These are phyloP conservation scores for Geum urbanum DNA, from an alignment of 306 rosid species.

Conservation along the genomic window DNA sequence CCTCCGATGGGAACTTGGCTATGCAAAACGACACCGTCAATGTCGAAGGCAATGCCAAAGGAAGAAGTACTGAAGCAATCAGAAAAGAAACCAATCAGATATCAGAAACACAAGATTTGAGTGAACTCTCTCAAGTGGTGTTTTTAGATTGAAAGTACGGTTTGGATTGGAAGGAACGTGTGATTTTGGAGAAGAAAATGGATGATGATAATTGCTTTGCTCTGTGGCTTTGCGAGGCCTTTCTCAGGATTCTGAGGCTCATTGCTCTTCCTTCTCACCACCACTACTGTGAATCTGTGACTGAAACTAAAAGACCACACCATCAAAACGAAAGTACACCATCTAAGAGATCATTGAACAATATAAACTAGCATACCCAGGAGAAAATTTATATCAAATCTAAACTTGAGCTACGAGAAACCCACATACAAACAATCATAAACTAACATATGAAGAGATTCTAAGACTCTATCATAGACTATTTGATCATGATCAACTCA, in stretches of 20 bases:
- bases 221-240: constrained; percentile 29
- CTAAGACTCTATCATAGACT: no score
- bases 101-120: background rate
- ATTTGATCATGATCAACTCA: no score
- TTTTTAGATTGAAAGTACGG: constrained; percentile 28
- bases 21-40: constrained; percentile 83
- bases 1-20: constrained; percentile 75
- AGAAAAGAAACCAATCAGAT: background rate
- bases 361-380: no score
- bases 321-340: no score
- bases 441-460: no score
- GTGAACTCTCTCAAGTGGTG: background rate
- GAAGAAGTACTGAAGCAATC: constrained; percentile 44
- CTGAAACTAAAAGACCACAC: no score
- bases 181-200: constrained; percentile 18
- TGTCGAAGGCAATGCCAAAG: constrained; percentile 86
- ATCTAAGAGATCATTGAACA: no score
- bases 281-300: no score
- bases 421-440: no score
- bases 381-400: no score
- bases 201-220: constrained; percentile 19
- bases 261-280: constrained; percentile 16
- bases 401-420: no score
- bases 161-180: constrained; percentile 42
- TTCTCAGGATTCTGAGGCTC: constrained; percentile 48